Evolutionary conservation across 768 basidiomycete genomes (phyloP), one percentile per base, ranked within the genome.

Genomic region (Inosperma sp.): DNA sequence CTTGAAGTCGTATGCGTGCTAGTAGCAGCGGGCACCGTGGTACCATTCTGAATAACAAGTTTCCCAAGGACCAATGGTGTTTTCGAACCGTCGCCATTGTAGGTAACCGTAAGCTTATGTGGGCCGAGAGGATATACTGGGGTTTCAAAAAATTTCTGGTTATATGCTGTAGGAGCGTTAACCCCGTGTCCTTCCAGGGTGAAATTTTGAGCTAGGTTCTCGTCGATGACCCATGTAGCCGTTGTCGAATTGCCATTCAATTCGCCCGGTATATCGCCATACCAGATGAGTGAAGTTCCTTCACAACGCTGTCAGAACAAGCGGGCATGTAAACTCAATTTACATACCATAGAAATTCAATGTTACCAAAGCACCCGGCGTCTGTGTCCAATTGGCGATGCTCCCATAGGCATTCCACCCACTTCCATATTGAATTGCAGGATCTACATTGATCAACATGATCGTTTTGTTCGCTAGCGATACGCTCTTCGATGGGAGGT

Each of bases 251-350:
- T 45, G n/a, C 51, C 45, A 9, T 57, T 58, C 8, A 48, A 40
- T 53, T 61, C 61, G 8, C 21, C 27, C 2, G 58, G 59, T 27
- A 62, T 61, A 35, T 56, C 57, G 21, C 59, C 59, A 44, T 60
- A 65, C 63, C 63, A 65, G 27, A 56, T 60, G 5, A 65, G 25
- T 13, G 61, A 62, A 25, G 57, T 36, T 16, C 59, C 59, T 61
- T 23, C 31, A 47, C 13, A 27, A 51, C 9, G 34, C 5, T 21
- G 10, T 48, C 21, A 19, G 23, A 8, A 41, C 3, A 42, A 13
- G 3, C 7, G 10, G 13, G 7, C 34, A 14, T 26, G 35, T 40
- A 13, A 9, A n/a, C 13, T 40, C 13, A 12, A 17, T n/a, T 7
- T 26, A 34, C 52, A 5, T 7, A 53, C 52, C 52, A 41, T 49